phyloP scores from a whole-genome alignment of 106 monocot genomes.

The Dendrobium chrysotoxum region DNA sequence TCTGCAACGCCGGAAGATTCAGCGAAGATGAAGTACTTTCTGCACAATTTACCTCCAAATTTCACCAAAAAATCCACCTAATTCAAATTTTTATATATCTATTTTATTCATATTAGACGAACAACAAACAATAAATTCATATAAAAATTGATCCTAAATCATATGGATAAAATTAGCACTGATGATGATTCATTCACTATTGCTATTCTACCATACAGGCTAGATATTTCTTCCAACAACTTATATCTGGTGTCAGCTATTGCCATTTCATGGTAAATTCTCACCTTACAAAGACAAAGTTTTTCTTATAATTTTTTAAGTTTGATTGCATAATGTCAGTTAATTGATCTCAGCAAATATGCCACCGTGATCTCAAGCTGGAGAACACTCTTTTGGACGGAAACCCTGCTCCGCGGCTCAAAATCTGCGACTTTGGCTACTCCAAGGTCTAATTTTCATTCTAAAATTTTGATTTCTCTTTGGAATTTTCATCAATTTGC shows the following conservation, averaged over 20 bases:
- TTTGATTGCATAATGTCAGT: background rate
- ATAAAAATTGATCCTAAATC: too few species aligned
- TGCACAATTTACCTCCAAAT: background rate
- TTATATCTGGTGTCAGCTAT: conserved; percentile 83
- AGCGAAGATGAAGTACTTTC: conserved; percentile 66
- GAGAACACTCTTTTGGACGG: conserved; percentile 87
- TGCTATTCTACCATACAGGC: conserved; percentile 27
- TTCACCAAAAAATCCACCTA: background rate
- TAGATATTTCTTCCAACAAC: conserved; percentile 86
- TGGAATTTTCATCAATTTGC: background rate
- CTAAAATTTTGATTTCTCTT: background rate
- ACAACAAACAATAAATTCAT: too few species aligned
- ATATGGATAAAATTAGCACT: too few species aligned
- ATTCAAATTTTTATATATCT: background rate
- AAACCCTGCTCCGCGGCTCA: conserved; percentile 79
- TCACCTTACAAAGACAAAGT: background rate
- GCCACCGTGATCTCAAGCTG: conserved; percentile 83
- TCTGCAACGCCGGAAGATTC: conserved; percentile 66
- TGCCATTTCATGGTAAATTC: conserved; percentile 66
- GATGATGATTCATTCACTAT: too few species aligned
- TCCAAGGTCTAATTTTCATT: conserved; percentile 45
- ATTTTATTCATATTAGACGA: background rate
- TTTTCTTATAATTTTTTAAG: background rate
- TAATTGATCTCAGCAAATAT: conserved; percentile 56
- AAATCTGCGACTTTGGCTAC: conserved; percentile 92